These are phyloP conservation scores for Ceratocystis ficicola DNA, from an alignment of 2,329 filamentous ascomycete species.

Conservation along the genomic window DNA sequence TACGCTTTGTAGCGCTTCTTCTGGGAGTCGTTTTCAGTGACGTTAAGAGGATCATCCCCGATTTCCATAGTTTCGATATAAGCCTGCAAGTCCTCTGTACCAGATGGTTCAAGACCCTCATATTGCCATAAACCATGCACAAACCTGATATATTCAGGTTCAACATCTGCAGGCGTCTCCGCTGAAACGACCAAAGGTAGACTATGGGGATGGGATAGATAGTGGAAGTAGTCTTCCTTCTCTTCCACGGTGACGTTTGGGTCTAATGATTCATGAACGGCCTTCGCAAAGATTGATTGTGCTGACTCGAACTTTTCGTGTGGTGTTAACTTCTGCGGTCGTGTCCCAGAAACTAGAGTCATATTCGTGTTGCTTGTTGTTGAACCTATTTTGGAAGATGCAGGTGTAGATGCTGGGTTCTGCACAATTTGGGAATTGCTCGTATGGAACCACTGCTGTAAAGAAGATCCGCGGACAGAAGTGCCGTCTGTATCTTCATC, in stretches of 20 bases:
- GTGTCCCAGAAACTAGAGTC: conserved; percentile 23
- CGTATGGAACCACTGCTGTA: conserved; percentile 46
- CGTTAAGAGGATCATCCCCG: conserved; percentile 72
- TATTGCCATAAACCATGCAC: conserved; percentile 50
- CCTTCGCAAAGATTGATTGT: conserved; percentile 78
- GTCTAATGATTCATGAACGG: conserved; percentile 74
- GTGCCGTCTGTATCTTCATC: conserved; percentile 34
- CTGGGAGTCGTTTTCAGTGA: conserved; percentile 69
- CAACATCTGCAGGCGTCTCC: conserved; percentile 48
- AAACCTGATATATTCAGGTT: conserved; percentile 69
- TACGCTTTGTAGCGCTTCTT: conserved; percentile 98
- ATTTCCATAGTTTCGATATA: conserved; percentile 68
- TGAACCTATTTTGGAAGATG: background rate
- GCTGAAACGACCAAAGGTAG: conserved; percentile 69
- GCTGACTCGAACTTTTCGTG: conserved; percentile 66
- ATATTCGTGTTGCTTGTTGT: conserved; percentile 31
- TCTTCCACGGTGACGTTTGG: conserved; percentile 68
- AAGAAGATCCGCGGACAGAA: conserved; percentile 37
- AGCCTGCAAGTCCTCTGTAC: conserved; percentile 35
- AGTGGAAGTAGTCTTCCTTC: conserved; percentile 74
- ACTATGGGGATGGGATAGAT: conserved; percentile 78
- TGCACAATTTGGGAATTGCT: background rate
- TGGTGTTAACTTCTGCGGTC: conserved; percentile 9
- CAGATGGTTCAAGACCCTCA: conserved; percentile 45
- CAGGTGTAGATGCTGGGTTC: background rate